phyloP scores from a whole-genome alignment of 2,329 filamentous ascomycete species.

The Arthrobotrys entomopaga region DNA sequence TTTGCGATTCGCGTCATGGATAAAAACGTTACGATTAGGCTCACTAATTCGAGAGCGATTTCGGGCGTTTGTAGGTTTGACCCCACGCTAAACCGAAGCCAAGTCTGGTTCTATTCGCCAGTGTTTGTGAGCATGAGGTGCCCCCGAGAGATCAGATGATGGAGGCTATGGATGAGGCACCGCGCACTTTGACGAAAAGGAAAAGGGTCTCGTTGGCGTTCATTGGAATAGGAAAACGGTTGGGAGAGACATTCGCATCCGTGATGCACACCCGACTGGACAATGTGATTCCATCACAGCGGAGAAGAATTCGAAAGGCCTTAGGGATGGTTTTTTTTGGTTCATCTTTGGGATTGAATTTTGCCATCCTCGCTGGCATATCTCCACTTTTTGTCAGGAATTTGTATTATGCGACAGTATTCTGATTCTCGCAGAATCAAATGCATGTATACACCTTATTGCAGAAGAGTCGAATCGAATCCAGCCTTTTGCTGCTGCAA shows the following conservation, averaged over 20 bases:
- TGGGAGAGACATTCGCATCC: constrained; percentile 30
- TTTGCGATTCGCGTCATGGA: too few species aligned
- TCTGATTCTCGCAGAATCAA: too few species aligned
- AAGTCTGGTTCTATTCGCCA: background rate
- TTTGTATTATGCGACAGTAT: constrained; percentile 13
- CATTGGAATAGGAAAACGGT: constrained; percentile 16
- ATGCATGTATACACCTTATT: too few species aligned
- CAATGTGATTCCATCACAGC: constrained; percentile 42
- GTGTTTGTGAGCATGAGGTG: too few species aligned
- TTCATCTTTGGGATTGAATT: background rate
- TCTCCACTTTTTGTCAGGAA: constrained; percentile 12
- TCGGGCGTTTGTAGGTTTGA: constrained; percentile 8
- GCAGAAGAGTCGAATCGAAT: too few species aligned
- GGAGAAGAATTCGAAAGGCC: constrained; percentile 2
- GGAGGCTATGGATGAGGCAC: constrained; percentile 16
- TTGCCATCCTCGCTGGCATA: too few species aligned
- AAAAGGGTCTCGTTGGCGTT: background rate
- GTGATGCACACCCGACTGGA: constrained; percentile 34
- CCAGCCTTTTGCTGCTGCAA: too few species aligned
- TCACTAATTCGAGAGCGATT: constrained; percentile 21
- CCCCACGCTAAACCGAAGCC: constrained; percentile 5
- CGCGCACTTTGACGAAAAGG: background rate
- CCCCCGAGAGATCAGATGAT: constrained; percentile 51
- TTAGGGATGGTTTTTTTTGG: background rate
- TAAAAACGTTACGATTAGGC: too few species aligned